Evolutionary conservation across 805 yeast genomes (phyloP).

Genomic region (Barnettozyma botsteinii): DNA sequence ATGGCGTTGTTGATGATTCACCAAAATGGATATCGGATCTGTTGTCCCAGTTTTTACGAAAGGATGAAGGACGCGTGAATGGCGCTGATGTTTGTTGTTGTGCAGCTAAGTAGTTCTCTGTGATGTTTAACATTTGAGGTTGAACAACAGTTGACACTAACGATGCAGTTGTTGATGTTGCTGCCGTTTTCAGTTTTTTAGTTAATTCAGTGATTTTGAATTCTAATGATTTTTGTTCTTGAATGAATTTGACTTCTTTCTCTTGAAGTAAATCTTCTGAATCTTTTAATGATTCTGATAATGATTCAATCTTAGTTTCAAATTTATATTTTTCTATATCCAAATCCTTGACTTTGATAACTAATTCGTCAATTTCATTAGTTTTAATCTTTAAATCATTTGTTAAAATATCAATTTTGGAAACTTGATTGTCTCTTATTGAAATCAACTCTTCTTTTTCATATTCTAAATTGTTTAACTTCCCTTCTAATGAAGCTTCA

Average conservation of each 20-base stretch:
- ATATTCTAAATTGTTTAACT: slow-evolving; percentile 38
- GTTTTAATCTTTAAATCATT: slow-evolving; percentile 28
- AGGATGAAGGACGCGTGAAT: slow-evolving; percentile 17
- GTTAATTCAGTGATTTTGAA: slow-evolving; percentile 17
- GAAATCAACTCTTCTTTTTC: slow-evolving; percentile 37
- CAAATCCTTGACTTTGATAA: slow-evolving; percentile 17
- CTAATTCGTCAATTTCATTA: slow-evolving; percentile 18
- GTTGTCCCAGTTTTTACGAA: slow-evolving; percentile 22
- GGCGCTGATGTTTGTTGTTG: slow-evolving; percentile 4
- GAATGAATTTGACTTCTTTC: slow-evolving; percentile 12
- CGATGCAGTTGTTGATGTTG: not conserved
- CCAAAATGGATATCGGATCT: slow-evolving; percentile 34
- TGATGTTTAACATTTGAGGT: slow-evolving; percentile 14
- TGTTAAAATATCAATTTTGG: slow-evolving; percentile 25
- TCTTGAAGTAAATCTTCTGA: slow-evolving; percentile 23
- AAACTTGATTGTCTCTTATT: slow-evolving; percentile 21
- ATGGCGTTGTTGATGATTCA: slow-evolving; percentile 44
- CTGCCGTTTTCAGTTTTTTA: slow-evolving; percentile 13
- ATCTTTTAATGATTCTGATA: slow-evolving; percentile 24
- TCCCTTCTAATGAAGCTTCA: slow-evolving; percentile 56
- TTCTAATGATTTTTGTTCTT: slow-evolving; percentile 17
- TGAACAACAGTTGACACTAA: slow-evolving; percentile 4
- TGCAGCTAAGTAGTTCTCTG: slow-evolving; percentile 6
- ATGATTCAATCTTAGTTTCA: slow-evolving; percentile 14
- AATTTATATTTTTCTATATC: slow-evolving; percentile 24